These are phyloP conservation scores for Pythium sukuiense DNA, from an alignment of 352 stramenopile genomes.

Conservation along the genomic window DNA sequence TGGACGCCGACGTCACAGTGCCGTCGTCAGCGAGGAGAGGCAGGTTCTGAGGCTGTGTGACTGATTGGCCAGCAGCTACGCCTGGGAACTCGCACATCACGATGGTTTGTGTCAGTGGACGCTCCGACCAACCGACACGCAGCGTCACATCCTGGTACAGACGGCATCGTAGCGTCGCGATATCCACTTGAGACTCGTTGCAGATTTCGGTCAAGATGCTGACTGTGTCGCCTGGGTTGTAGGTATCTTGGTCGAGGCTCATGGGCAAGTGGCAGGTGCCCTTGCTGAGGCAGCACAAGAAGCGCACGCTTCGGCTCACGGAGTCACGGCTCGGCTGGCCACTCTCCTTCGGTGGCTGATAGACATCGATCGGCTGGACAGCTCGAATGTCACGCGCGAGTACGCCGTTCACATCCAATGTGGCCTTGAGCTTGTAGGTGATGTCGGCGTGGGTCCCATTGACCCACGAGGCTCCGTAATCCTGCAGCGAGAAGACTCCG, in stretches of 20 bases:
- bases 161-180: neutral
- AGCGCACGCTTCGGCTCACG: neutral
- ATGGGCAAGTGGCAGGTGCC: neutral
- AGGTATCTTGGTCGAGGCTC: neutral
- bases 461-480: slow-evolving; percentile 33
- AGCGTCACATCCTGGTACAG: neutral
- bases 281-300: neutral
- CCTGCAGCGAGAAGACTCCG: neutral
- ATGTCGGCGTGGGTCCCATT: slow-evolving; percentile 48
- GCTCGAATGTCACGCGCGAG: neutral
- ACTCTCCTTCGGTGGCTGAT: neutral
- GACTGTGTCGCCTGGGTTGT: neutral
- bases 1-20: slow-evolving; percentile 24
- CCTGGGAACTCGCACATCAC: neutral
- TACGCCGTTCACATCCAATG: slow-evolving; percentile 47
- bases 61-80: neutral
- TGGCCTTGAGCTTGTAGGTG: slow-evolving; percentile 67
- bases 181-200: neutral
- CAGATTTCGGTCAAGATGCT: neutral
- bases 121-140: neutral
- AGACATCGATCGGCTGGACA: neutral
- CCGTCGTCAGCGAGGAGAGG: neutral
- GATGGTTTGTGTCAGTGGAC: neutral
- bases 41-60: neutral
- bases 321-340: neutral